Base-by-base conservation (phyloP, 2,329 filamentous ascomycete genomes). In the Calycina marina region DNA sequence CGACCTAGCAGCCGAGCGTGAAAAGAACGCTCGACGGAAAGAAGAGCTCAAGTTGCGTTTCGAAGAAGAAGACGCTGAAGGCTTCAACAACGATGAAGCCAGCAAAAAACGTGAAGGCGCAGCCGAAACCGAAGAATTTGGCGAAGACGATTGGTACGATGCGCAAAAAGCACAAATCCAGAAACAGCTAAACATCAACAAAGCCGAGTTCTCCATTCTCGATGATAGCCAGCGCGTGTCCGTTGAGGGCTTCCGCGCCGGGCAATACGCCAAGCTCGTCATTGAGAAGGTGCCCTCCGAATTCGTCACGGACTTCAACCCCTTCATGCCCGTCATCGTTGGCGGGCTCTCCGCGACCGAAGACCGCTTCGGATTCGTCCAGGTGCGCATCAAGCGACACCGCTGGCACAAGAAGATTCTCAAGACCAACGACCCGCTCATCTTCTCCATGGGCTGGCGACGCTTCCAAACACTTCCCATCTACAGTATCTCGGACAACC, bases 401-500 rank as follows among this genome's bases (percentile, higher is more conserved):
- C 70, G 90, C 44, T 98, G 92, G 92, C 90, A 98, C 62, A 94
- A 94, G 70, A 93, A 90, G 64, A 96, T 96, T 46, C 67, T 98
- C 44, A 98, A 98, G 64, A 96, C 85, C 18, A 93, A 93, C 53
- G 90, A 98, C 51, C 92, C 90, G 11, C 68, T 98, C 31, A 93
- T 98, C 53, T 90, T 98, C 63, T 94, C 86, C 2, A 67, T 98
- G 26, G 90, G 90, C 25, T 98, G 90, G 90, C 71, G 90, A 31
- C 72, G 90, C 39, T 98, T 98, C 64, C 90, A 96, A 58, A 77
- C 80, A 4, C 64, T 90, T 45, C 88, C 88, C 12, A 75, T 94
- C 38, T 98, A 94, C 69, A 90, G 80, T 59, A 93, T 90, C 36
- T 90, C 83, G 14, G 90, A 96, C 56, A 93, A 82, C 40, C 74